Evolutionary conservation across 805 yeast species (phyloP).

Genomic region (Saccharomycopsis selenospora): DNA sequence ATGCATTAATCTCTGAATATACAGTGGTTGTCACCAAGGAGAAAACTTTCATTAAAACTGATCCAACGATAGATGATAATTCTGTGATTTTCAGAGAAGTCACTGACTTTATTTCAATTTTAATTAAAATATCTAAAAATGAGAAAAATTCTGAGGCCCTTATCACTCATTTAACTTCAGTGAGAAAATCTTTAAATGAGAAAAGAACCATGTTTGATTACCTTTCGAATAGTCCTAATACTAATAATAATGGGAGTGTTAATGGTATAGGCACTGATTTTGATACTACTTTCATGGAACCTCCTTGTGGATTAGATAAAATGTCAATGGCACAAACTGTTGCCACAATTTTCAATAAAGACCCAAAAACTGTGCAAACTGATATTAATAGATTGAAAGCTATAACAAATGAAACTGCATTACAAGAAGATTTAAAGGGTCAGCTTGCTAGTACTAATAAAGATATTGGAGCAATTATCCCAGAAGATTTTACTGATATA

Average conservation of each 20-base stretch:
- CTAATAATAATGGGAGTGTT: background rate
- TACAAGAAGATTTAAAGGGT: constrained; percentile 29
- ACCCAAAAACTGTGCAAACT: constrained; percentile 43
- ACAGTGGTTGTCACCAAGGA: constrained; percentile 13
- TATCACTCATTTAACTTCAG: constrained; percentile 33
- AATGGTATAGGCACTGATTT: background rate
- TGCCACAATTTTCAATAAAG: constrained; percentile 42
- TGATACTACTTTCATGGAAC: constrained; percentile 30
- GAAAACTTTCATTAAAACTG: constrained; percentile 7
- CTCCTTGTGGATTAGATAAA: constrained; percentile 48
- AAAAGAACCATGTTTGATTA: constrained; percentile 4
- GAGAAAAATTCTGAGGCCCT: constrained; percentile 29
- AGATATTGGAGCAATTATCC: constrained; percentile 28
- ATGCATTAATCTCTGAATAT: constrained; percentile 6
- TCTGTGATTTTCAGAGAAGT: constrained; percentile 10
- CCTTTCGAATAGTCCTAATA: background rate
- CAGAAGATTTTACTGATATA: constrained; percentile 32
- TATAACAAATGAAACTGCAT: constrained; percentile 30
- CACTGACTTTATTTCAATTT: constrained; percentile 28
- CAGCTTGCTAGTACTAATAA: constrained; percentile 23
- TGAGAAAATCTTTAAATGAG: constrained; percentile 11
- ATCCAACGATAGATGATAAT: background rate
- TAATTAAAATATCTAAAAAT: constrained; percentile 32
- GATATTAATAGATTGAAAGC: constrained; percentile 42
- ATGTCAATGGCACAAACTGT: constrained; percentile 47